Percentiles rank a stretch among this genome's conserved stretches.
phyloP scores from a whole-genome alignment of 2,329 filamentous ascomycete species.

The Apiospora rasikravindrae region DNA sequence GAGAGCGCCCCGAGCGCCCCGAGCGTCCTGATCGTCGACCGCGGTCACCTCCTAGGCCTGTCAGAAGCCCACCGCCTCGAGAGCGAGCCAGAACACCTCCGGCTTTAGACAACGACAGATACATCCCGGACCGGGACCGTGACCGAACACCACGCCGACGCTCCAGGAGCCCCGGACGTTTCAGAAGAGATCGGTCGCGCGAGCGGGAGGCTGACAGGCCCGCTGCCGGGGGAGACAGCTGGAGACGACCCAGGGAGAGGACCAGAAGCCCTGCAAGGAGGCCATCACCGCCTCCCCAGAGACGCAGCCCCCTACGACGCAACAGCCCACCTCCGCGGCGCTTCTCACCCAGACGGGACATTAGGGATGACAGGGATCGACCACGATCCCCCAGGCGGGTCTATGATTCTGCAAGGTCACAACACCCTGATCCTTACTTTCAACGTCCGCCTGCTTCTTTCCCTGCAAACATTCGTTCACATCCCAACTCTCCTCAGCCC shows the following conservation, averaged over 20 bases:
- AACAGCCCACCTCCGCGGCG: slow-evolving; percentile 43
- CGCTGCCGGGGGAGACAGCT: slow-evolving; percentile 37
- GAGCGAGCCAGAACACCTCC: slow-evolving; percentile 43
- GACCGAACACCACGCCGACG: slow-evolving; percentile 49
- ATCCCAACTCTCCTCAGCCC: slow-evolving; percentile 10
- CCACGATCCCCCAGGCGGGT: slow-evolving; percentile 46
- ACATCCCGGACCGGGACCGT: slow-evolving; percentile 31
- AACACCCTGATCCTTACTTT: slow-evolving; percentile 30
- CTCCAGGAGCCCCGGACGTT: slow-evolving; percentile 49
- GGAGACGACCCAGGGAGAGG: slow-evolving; percentile 27
- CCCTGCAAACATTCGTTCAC: slow-evolving; percentile 16
- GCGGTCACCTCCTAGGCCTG: slow-evolving; percentile 34
- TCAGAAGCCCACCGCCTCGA: slow-evolving; percentile 17
- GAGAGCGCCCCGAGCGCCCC: slow-evolving; percentile 47
- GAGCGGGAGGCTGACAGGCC: slow-evolving; percentile 24
- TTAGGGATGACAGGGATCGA: slow-evolving; percentile 46
- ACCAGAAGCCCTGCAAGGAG: slow-evolving; percentile 37
- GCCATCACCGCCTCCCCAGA: slow-evolving; percentile 12
- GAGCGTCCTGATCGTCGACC: slow-evolving; percentile 43
- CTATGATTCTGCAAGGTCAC: slow-evolving; percentile 43
- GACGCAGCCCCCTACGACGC: slow-evolving; percentile 28
- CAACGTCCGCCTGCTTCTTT: slow-evolving; percentile 26
- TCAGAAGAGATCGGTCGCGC: slow-evolving; percentile 48
- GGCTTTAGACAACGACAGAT: slow-evolving; percentile 51
- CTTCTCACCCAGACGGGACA: slow-evolving; percentile 43